Percentiles rank a stretch among this genome's conserved stretches.
Conservation (phyloP, 352 stramenopile genomes). For the Thraustochytrium sp. region DNA sequence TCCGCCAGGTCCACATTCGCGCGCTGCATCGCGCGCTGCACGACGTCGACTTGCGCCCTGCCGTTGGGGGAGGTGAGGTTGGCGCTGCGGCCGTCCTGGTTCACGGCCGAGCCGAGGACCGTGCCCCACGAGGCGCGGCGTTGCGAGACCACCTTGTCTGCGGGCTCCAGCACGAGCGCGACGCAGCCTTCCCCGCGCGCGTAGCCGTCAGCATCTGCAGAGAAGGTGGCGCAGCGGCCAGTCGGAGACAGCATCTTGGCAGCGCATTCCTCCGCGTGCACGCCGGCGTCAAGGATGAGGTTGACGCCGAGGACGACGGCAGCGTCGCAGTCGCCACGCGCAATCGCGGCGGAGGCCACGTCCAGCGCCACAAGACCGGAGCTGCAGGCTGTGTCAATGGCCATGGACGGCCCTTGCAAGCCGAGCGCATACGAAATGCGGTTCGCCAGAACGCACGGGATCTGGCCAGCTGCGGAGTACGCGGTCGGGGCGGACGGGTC, state of each 20-base stretch:
- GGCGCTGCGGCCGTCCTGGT: conserved; percentile 54
- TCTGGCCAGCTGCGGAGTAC: conserved; percentile 15
- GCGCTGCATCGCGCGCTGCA: conserved; percentile 45
- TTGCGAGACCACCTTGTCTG: background rate
- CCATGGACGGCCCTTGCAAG: conserved; percentile 53
- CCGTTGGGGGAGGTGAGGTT: conserved; percentile 57
- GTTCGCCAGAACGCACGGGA: conserved; percentile 31
- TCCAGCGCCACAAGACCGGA: conserved; percentile 56
- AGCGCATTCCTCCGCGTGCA: conserved; percentile 8
- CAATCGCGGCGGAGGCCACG: background rate
- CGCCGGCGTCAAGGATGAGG: background rate
- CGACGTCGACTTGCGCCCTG: conserved; percentile 48
- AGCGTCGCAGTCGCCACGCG: conserved; percentile 10
- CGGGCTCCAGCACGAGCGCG: conserved; percentile 49
- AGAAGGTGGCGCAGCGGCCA: conserved; percentile 52
- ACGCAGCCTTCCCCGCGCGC: conserved; percentile 55
- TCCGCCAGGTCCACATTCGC: background rate
- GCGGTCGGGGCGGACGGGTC: background rate
- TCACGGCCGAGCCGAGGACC: conserved; percentile 18
- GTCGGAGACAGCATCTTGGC: conserved; percentile 2
- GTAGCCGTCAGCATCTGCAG: conserved; percentile 53
- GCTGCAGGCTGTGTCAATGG: conserved; percentile 56
- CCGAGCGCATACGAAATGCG: conserved; percentile 53
- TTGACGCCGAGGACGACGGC: conserved; percentile 33
- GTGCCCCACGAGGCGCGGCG: background rate